Base-by-base conservation (phyloP, 768 basidiomycete species). In the Mycena indigotica region DNA sequence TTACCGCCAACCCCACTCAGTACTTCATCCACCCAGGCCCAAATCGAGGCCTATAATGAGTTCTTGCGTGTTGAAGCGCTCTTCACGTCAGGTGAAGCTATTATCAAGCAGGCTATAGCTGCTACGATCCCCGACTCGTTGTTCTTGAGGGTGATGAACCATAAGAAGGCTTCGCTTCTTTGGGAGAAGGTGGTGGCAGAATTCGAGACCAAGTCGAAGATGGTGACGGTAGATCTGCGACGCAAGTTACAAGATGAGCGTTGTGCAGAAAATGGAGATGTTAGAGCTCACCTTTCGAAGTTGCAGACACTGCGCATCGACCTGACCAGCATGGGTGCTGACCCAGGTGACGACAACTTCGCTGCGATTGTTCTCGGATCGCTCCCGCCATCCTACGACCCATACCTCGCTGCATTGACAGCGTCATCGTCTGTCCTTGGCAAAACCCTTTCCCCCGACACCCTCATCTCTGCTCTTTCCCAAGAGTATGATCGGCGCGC, bases 301-400 rank as follows among this genome's bases (percentile, higher is more conserved):
- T 24, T 69, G 2, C 23, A 44, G 21, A 57, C 50, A 2, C 57
- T 68, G 49, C 60, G 53, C 24, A 60, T 66, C 29, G 57, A 58
- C 24, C 35, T 53, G 17, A 46, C 53, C n/a, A 51, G 56, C 30
- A 70, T 69, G 68, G 65, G 64, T 3, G 60, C 60, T 3, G 16
- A 64, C 2, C 54, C 62, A 4, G 32, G 52, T 4, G 61, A 70
- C 25, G 60, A 64, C 6, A 64, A 65, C 38, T 65, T 65, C 52
- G 29, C 52, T 17, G 56, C 64, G 1, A 69, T 70, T 10, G 60
- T 69, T 46, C 54, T 70, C 19, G 52, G 62, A 13, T 70, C 71
- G 2, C 60, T 70, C 24, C 70, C 69, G 1, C 15, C 38, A 16
- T 66, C 66, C 15, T 69, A 65, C 57, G 60, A 65, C 4, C 32